Percentiles rank a stretch among this genome's conserved stretches.
phyloP scores from a whole-genome alignment of 441 rosid genomes.

The Pelargonium cotyledonis region DNA sequence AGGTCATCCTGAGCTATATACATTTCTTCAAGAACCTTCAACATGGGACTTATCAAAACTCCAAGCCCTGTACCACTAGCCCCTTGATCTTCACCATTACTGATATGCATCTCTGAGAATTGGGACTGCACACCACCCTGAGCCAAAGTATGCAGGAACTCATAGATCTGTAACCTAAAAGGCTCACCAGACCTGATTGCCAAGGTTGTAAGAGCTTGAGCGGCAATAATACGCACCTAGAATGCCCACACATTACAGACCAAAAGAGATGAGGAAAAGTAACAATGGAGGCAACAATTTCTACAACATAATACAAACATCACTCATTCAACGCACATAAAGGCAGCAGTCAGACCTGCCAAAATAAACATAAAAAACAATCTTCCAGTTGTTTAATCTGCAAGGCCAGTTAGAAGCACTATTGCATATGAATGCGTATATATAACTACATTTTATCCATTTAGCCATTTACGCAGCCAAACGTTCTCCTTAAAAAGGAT shows the following conservation, averaged over 20 bases:
- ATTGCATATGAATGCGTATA: not conserved
- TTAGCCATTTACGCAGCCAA: not conserved
- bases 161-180: constrained; percentile 95
- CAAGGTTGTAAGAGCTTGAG: constrained; percentile 97
- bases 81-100: constrained; percentile 99
- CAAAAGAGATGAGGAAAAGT: constrained; percentile 16
- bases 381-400: too few relatives aligned
- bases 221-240: constrained; percentile 93
- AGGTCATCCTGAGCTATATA: constrained; percentile 90
- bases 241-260: constrained; percentile 28
- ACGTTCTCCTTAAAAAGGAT: not conserved
- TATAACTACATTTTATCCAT: not conserved
- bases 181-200: constrained; percentile 99
- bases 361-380: not conserved
- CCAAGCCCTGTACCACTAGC: constrained; percentile 99
- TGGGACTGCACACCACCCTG: constrained; percentile 99
- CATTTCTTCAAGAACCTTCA: constrained; percentile 95
- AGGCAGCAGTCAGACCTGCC: not conserved
- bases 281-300: constrained; percentile 3
- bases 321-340: not conserved
- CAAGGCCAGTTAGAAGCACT: not conserved
- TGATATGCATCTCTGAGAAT: constrained; percentile 89
- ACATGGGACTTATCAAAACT: constrained; percentile 84
- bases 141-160: constrained; percentile 86
- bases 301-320: not conserved